These are phyloP conservation scores for Jaltomata sinuosa DNA, from an alignment of 257 asterid species.

Conservation along the genomic window DNA sequence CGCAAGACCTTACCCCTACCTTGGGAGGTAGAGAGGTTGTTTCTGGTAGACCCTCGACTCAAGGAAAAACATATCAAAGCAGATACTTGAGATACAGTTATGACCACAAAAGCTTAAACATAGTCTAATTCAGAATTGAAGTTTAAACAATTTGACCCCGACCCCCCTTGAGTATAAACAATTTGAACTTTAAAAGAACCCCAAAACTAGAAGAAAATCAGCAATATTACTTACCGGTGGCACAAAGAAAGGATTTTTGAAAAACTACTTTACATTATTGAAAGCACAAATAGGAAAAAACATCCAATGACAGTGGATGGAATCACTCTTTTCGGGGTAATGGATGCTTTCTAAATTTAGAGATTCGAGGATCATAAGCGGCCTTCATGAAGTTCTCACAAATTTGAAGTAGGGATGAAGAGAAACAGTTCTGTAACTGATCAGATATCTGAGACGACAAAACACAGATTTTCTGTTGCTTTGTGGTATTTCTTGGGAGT, in stretches of 20 bases:
- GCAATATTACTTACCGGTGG: not conserved
- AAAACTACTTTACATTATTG: not conserved
- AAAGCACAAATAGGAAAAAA: not conserved
- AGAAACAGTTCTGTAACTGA: constrained; percentile 93
- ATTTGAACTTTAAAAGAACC: not conserved
- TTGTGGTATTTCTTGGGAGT: not conserved
- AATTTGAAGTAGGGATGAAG: constrained; percentile 90
- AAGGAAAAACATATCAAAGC: no score
- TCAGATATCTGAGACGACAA: constrained; percentile 71
- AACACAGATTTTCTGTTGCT: not conserved
- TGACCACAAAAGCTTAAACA: not conserved
- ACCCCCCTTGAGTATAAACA: not conserved
- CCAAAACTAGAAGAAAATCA: not conserved
- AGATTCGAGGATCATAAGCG: constrained; percentile 92
- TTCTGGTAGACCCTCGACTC: no score
- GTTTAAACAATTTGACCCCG: not conserved
- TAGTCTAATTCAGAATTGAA: not conserved
- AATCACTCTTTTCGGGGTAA: not conserved
- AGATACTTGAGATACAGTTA: not conserved
- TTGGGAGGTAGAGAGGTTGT: no score
- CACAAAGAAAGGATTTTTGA: constrained; percentile 15
- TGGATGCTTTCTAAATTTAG: constrained; percentile 25
- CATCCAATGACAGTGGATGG: not conserved
- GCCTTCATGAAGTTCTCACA: constrained; percentile 91
- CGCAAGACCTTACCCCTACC: no score